Base-by-base conservation (phyloP, 176 grass and related monocot genomes). In the Alloteropsis semialata region DNA sequence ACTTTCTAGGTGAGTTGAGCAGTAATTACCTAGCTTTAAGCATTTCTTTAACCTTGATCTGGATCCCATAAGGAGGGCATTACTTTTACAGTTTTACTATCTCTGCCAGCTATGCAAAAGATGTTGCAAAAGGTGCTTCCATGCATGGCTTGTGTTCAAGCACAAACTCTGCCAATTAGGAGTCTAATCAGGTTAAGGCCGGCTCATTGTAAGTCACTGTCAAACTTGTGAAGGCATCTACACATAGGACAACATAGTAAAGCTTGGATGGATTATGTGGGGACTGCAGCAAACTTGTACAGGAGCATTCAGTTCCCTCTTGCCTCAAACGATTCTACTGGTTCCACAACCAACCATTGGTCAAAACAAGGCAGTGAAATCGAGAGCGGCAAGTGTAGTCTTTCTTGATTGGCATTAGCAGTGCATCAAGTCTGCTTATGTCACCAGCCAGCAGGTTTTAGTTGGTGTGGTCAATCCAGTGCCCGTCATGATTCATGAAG, bases 251-350 rank as follows among this genome's bases (percentile, higher is more conserved):
- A 75, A 53, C 12, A 49, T 51, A 80, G 69, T 67, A 39, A 65
- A 79, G 81, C 14, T 17, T 62, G 62, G 69, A 71, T 55, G 64
- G 36, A 82, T 86, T 51, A 38, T 69, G 82, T 69, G 77, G 82
- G 76, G 77, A 76, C 61, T 53, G 46, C 62, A 64, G 82, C 69
- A 53, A 86, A 82, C 88, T 44, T 64, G 78, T 65, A 82, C 77
- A 82, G 32, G 28, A 9, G 45, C 83, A 82, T 89, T 89, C 88
- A 86, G 53, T 85, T 85, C 16, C 46, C 36, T 82, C 72, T 81
- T 64, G 46, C 42, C 56, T 49, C 33, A 14, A 27, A 34, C 32
- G 55, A 29, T 15, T 75, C 29, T 60, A 28, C 27, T 80, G 68
- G 70, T 32, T 75, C 43, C 72, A 22, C 33, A 63, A 38, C 13